These are phyloP conservation scores for Hericium rajendrae DNA, from an alignment of 768 basidiomycete species.

Conservation along the genomic window DNA sequence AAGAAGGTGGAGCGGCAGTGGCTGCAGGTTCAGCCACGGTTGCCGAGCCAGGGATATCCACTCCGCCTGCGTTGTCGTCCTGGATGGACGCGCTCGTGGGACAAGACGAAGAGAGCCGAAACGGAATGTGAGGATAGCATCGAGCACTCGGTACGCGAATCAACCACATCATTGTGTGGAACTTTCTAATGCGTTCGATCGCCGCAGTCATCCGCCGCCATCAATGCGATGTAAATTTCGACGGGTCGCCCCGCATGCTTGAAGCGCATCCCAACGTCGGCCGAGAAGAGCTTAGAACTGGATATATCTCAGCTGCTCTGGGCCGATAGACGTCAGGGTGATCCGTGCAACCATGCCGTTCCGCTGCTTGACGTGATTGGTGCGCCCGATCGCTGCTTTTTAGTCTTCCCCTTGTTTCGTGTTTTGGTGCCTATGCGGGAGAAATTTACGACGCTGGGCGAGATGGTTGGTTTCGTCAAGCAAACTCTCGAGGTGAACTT, in stretches of 20 bases:
- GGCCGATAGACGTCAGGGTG: background rate
- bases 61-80: background rate
- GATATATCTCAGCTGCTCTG: background rate
- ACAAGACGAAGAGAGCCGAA: background rate
- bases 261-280: background rate
- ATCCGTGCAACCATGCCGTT: background rate
- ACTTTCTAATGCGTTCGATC: background rate
- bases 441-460: background rate
- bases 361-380: background rate
- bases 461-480: background rate
- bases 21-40: background rate
- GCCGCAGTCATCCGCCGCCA: background rate
- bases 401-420: background rate
- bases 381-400: background rate
- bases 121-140: background rate
- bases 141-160: background rate
- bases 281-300: background rate
- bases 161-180: background rate
- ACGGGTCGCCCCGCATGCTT: background rate
- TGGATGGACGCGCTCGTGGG: background rate
- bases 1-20: background rate
- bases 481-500: background rate
- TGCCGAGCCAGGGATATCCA: background rate
- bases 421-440: background rate
- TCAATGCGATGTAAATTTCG: background rate